Conservation (phyloP, 306 rosid species). For the Gastrolobium villosum region DNA sequence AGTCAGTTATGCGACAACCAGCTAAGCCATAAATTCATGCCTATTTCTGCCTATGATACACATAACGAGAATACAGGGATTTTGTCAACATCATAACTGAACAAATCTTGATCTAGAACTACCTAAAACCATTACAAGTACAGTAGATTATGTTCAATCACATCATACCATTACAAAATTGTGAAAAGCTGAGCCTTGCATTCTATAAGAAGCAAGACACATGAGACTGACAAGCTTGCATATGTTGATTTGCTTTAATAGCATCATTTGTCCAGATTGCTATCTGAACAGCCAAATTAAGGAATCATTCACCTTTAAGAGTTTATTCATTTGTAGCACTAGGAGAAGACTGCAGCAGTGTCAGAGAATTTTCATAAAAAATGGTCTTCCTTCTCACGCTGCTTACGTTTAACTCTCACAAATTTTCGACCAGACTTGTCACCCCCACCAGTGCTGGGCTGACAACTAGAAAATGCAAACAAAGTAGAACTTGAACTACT, state of each 20-base stretch:
- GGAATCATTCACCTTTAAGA: conserved; percentile 41
- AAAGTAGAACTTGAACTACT: conserved; percentile 55
- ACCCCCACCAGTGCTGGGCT: conserved; percentile 59
- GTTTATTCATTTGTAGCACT: conserved; percentile 44
- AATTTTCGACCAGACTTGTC: conserved; percentile 67
- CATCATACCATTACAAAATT: conserved; percentile 68
- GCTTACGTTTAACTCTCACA: conserved; percentile 52
- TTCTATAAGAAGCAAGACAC: conserved; percentile 47
- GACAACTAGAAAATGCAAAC: conserved; percentile 66
- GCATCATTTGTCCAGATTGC: conserved; percentile 48
- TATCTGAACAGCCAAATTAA: conserved; percentile 37
- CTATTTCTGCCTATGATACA: conserved; percentile 68
- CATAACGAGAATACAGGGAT: conserved; percentile 56
- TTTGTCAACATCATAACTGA: conserved; percentile 43
- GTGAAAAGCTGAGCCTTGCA: conserved; percentile 58
- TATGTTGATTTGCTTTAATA: conserved; percentile 39
- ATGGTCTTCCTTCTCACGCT: conserved; percentile 57
- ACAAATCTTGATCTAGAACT: conserved; percentile 50
- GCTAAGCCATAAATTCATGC: conserved; percentile 51
- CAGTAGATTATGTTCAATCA: conserved; percentile 51
- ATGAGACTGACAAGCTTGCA: conserved; percentile 34
- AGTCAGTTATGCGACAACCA: conserved; percentile 1
- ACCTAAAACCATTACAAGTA: conserved; percentile 56
- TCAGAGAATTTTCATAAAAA: conserved; percentile 34
- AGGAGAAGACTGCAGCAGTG: conserved; percentile 25